phyloP scores from a whole-genome alignment of 1,284 basidiomycete species.

The Moniliophthora roreri region DNA sequence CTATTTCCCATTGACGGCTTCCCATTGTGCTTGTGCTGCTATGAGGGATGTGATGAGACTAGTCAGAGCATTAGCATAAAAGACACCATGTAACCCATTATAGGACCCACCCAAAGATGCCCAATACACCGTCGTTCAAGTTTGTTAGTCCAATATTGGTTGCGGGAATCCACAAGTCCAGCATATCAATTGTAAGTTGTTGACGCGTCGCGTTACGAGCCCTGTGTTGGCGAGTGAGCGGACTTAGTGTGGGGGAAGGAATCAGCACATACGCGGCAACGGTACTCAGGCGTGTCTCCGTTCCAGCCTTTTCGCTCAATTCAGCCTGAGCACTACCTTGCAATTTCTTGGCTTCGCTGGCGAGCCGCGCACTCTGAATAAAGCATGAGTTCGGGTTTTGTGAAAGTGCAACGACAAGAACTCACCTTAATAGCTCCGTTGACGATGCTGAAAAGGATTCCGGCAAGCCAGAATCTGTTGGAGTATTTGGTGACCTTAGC shows the following conservation, averaged over 20 bases:
- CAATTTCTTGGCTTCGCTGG: slow-evolving; percentile 57
- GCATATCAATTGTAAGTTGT: slow-evolving; percentile 79
- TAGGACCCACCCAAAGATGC: slow-evolving; percentile 72
- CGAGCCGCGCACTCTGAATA: slow-evolving; percentile 55
- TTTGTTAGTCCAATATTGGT: slow-evolving; percentile 78
- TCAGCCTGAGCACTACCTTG: slow-evolving; percentile 58
- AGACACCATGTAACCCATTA: background rate
- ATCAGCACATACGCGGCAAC: slow-evolving; percentile 51
- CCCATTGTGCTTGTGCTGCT: slow-evolving; percentile 56
- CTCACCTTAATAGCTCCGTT: slow-evolving; percentile 68
- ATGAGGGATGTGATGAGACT: slow-evolving; percentile 64
- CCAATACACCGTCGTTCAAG: slow-evolving; percentile 86
- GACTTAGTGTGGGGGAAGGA: background rate
- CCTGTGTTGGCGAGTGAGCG: slow-evolving; percentile 36
- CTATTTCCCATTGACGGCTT: slow-evolving; percentile 44
- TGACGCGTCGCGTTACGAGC: slow-evolving; percentile 64
- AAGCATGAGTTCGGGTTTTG: background rate
- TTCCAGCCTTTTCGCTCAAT: slow-evolving; percentile 64
- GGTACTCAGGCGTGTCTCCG: slow-evolving; percentile 59
- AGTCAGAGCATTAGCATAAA: slow-evolving; percentile 8
- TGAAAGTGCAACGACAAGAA: background rate
- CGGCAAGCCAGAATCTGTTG: slow-evolving; percentile 89
- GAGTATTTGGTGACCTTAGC: slow-evolving; percentile 71
- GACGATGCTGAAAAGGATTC: slow-evolving; percentile 78
- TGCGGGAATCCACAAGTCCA: slow-evolving; percentile 90